A percentile compares a stretch with the other conserved stretches of the same genome.
Conservation (phyloP, 2,329 filamentous ascomycete genomes). For the Phaeosphaeriaceae sp. region DNA sequence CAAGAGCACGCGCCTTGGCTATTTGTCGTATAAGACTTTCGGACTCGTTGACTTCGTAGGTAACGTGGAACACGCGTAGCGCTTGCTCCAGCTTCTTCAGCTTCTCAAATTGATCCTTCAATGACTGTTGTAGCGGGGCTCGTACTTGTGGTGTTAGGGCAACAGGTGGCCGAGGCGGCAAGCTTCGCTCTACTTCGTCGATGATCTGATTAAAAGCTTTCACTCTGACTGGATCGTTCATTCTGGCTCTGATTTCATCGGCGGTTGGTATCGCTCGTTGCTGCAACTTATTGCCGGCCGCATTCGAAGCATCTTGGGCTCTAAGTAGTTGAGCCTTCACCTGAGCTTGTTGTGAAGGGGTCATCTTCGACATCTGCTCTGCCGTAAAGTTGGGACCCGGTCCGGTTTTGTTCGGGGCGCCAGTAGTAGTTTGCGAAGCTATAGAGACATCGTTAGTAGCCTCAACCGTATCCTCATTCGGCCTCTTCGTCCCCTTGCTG, state of each 20-base stretch:
- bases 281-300: conserved; percentile 33
- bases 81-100: conserved; percentile 41
- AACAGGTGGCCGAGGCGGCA: conserved; percentile 29
- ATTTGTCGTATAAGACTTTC: conserved; percentile 36
- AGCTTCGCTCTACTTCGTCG: conserved; percentile 35
- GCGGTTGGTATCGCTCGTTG: conserved; percentile 27
- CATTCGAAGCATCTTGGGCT: conserved; percentile 41
- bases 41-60: conserved; percentile 31
- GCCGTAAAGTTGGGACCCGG: conserved; percentile 38
- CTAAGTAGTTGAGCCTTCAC: conserved; percentile 42
- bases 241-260: conserved; percentile 34
- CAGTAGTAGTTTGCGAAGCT: conserved; percentile 44
- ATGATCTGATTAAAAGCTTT: conserved; percentile 35
- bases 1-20: conserved; percentile 28
- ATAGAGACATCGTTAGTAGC: conserved; percentile 15
- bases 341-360: conserved; percentile 40
- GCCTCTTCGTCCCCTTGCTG: conserved; percentile 43
- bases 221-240: conserved; percentile 35
- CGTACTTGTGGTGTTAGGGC: conserved; percentile 30
- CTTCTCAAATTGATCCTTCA: conserved; percentile 32
- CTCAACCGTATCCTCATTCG: conserved; percentile 52
- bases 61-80: conserved; percentile 38
- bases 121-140: conserved; percentile 30
- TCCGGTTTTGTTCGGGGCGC: conserved; percentile 43
- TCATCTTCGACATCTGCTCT: conserved; percentile 44